phyloP scores from a whole-genome alignment of 177 flowering plant genomes.

The Vitis hybrid region DNA sequence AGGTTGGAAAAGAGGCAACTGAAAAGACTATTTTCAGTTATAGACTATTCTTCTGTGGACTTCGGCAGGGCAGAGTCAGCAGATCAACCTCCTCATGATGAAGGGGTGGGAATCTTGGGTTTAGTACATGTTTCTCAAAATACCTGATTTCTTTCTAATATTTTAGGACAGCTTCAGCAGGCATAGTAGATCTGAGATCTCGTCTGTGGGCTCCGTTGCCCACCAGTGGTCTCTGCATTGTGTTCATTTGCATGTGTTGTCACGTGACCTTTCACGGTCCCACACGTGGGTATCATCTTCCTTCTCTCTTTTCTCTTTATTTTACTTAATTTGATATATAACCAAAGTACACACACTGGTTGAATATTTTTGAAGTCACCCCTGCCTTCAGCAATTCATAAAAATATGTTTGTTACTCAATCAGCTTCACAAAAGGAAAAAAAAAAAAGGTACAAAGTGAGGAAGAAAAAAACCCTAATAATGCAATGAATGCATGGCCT shows the following conservation, averaged over 20 bases:
- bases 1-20: too few relatives aligned
- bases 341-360: not conserved
- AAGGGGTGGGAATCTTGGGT: not conserved
- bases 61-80: too few relatives aligned
- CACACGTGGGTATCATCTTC: not conserved
- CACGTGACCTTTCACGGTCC: constrained; percentile 2
- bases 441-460: too few relatives aligned
- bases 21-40: too few relatives aligned
- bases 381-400: too few relatives aligned
- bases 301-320: not conserved
- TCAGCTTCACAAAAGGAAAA: too few relatives aligned
- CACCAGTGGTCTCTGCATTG: not conserved
- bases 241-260: constrained; percentile 4
- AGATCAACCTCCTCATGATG: too few relatives aligned
- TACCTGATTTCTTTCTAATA: not conserved
- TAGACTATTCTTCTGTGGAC: too few relatives aligned
- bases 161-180: not conserved
- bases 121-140: too few relatives aligned
- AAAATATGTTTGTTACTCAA: too few relatives aligned
- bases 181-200: constrained; percentile 5
- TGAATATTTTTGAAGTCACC: not conserved
- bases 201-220: constrained; percentile 3
- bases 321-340: not conserved
- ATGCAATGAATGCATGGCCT: too few relatives aligned
- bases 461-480: too few relatives aligned